These are phyloP conservation scores for Gastrolobium bilobum DNA, from an alignment of 306 rosid species.

Conservation along the genomic window DNA sequence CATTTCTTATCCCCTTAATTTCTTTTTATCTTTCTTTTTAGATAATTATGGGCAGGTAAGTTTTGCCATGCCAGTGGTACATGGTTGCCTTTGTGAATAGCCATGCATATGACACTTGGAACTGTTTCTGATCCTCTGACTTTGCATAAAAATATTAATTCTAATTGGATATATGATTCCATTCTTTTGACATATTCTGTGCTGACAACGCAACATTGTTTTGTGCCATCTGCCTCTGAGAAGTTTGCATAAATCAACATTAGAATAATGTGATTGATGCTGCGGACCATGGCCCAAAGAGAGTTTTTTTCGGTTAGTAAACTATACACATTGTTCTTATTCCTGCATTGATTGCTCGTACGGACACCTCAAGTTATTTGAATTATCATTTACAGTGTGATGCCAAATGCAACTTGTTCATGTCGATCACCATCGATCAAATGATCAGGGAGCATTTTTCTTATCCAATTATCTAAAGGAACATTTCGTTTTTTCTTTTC, in stretches of 20 bases:
- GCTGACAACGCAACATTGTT: conserved; percentile 53
- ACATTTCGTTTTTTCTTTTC: conserved; percentile 42
- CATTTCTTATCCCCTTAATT: background rate
- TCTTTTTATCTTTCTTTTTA: background rate
- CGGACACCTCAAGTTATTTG: conserved; percentile 51
- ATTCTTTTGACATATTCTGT: conserved; percentile 40
- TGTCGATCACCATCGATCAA: conserved; percentile 68
- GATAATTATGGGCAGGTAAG: conserved; percentile 18
- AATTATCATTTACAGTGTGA: conserved; percentile 53
- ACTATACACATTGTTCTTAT: conserved; percentile 60
- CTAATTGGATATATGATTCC: conserved; percentile 52
- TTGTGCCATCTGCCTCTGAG: conserved; percentile 52
- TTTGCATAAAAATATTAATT: conserved; percentile 34
- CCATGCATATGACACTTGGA: conserved; percentile 47
- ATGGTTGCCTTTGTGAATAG: conserved; percentile 15
- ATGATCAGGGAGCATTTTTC: conserved; percentile 71
- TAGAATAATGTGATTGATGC: conserved; percentile 57
- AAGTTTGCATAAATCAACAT: conserved; percentile 43
- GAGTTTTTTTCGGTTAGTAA: conserved; percentile 23
- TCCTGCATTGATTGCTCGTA: conserved; percentile 52
- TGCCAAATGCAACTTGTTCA: conserved; percentile 74
- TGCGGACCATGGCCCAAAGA: conserved; percentile 66
- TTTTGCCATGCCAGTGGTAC: background rate
- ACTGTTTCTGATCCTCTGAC: conserved; percentile 49
- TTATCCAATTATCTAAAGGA: conserved; percentile 90